phyloP scores from a whole-genome alignment of 2,329 filamentous ascomycete genomes.

The Paramyrothecium roridum region DNA sequence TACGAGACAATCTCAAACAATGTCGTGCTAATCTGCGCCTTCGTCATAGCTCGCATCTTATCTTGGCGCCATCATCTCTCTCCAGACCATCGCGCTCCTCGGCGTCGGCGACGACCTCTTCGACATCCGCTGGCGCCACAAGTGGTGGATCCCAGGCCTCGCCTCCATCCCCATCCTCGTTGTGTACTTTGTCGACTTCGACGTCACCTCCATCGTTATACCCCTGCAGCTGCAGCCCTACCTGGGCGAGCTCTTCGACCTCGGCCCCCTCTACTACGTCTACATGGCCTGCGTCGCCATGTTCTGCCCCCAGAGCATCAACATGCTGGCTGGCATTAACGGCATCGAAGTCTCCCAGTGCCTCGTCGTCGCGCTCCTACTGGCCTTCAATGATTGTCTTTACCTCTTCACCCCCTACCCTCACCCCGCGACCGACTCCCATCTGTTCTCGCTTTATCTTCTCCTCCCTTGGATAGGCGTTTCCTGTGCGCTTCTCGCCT shows the following conservation, averaged over 20 bases:
- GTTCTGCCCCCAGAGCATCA: slow-evolving; percentile 98
- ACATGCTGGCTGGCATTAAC: slow-evolving; percentile 99
- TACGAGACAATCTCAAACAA: too few relatives aligned
- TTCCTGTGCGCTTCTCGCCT: slow-evolving; percentile 76
- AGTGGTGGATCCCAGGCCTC: slow-evolving; percentile 95
- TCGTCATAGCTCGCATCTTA: slow-evolving; percentile 78
- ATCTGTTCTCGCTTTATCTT: slow-evolving; percentile 93
- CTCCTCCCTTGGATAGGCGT: slow-evolving; percentile 93
- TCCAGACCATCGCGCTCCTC: slow-evolving; percentile 86
- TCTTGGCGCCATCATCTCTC: slow-evolving; percentile 86
- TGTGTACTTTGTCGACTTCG: slow-evolving; percentile 98
- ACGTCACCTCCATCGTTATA: slow-evolving; percentile 91
- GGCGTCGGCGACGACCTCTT: slow-evolving; percentile 95
- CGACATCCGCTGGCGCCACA: slow-evolving; percentile 98
- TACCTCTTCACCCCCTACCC: slow-evolving; percentile 83
- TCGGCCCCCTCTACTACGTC: slow-evolving; percentile 81
- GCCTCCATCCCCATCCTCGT: slow-evolving; percentile 90
- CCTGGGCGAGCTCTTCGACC: slow-evolving; percentile 79
- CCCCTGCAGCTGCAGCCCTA: slow-evolving; percentile 82
- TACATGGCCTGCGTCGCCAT: slow-evolving; percentile 98
- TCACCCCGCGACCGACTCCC: slow-evolving; percentile 91
- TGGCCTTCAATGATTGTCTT: slow-evolving; percentile 82
- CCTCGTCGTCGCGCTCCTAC: slow-evolving; percentile 79
- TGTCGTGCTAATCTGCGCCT: background rate
- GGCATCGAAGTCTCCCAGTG: slow-evolving; percentile 96